phyloP scores from a whole-genome alignment of 805 yeast species.

The Wickerhamomyces ciferrii region DNA sequence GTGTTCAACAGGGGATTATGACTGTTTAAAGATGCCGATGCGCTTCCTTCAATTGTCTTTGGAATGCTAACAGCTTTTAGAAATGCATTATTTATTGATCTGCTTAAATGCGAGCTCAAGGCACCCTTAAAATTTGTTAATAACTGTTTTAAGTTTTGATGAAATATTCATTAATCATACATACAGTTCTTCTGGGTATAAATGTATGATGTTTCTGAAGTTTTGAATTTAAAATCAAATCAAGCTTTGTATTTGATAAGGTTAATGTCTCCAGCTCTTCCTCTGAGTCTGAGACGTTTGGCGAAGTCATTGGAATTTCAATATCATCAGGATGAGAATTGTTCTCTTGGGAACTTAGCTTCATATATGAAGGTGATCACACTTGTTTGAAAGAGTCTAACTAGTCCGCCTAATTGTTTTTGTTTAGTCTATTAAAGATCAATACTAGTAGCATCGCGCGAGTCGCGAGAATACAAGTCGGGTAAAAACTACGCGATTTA shows the following conservation, averaged over 20 bases:
- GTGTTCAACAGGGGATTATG: no score
- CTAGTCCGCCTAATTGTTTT: no score
- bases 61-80: neutral
- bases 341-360: neutral
- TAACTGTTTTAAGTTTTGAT: no score
- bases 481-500: neutral
- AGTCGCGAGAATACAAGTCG: neutral
- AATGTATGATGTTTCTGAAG: neutral
- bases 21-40: no score
- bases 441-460: no score
- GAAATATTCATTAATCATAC: no score
- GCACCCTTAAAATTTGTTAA: no score
- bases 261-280: neutral
- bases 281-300: slow-evolving; percentile 5
- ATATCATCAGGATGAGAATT: neutral
- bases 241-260: neutral
- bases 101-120: neutral
- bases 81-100: neutral
- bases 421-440: neutral
- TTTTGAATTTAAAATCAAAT: neutral
- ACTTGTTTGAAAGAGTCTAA: no score
- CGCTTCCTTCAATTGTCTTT: neutral
- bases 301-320: neutral
- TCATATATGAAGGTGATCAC: no score
- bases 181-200: neutral